phyloP scores from a whole-genome alignment of 169 alveolate genomes.

The Plasmodium relictum region DNA sequence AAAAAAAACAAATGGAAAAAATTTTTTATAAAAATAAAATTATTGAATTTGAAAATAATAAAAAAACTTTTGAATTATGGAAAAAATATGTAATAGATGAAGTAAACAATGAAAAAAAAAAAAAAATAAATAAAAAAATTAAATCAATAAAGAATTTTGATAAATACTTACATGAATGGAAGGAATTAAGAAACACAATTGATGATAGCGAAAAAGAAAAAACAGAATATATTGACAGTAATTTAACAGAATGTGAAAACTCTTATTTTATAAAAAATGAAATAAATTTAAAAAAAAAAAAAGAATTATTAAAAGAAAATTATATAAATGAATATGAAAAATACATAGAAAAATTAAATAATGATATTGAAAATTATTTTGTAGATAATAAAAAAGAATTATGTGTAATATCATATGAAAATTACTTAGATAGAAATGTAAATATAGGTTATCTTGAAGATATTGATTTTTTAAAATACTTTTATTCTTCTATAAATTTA shows the following conservation, averaged over 20 bases:
- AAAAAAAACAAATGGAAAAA: constrained; percentile 26
- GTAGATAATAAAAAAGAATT: constrained; percentile 1
- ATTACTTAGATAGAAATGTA: constrained; percentile 47
- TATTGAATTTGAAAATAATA: constrained; percentile 4
- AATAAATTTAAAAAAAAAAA: background rate
- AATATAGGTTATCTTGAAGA: constrained; percentile 19
- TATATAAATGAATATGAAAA: constrained; percentile 27
- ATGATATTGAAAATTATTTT: constrained; percentile 13
- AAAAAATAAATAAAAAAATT: background rate
- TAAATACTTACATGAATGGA: constrained; percentile 40
- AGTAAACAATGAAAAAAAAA: background rate
- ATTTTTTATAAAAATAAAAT: constrained; percentile 42
- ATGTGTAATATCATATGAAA: constrained; percentile 42
- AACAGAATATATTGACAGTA: background rate
- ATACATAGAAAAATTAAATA: constrained; percentile 8
- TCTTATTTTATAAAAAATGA: background rate
- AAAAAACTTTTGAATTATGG: constrained; percentile 49
- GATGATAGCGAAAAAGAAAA: background rate
- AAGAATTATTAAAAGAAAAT: background rate
- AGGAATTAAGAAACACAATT: background rate
- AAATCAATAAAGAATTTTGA: constrained; percentile 22
- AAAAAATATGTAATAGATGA: constrained; percentile 40
- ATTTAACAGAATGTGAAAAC: background rate
- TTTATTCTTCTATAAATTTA: constrained; percentile 40
- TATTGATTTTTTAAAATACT: constrained; percentile 28